These are phyloP conservation scores for Cyclotella atomus DNA, from an alignment of 108 stramenopile genomes.

Conservation along the genomic window DNA sequence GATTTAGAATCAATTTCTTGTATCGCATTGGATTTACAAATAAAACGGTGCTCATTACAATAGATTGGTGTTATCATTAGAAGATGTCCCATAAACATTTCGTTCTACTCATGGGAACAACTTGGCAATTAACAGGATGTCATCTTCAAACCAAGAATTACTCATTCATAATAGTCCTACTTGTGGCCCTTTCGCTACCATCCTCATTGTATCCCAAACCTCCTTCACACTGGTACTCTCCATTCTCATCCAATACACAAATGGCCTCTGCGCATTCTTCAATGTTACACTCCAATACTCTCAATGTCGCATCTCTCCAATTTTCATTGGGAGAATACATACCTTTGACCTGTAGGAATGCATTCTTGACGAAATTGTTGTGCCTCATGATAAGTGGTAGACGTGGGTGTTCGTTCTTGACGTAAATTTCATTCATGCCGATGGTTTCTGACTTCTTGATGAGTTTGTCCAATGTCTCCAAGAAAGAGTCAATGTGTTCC, in stretches of 20 bases:
- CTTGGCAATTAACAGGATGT: too few relatives aligned
- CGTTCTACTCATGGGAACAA: too few relatives aligned
- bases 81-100: too few relatives aligned
- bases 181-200: constrained; percentile 3
- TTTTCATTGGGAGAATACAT: constrained; percentile 16
- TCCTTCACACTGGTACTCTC: constrained; percentile 1
- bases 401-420: constrained; percentile 33
- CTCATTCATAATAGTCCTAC: background rate
- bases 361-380: constrained; percentile 50
- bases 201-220: constrained; percentile 10
- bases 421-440: constrained; percentile 26
- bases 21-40: too few relatives aligned
- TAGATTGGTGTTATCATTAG: too few relatives aligned
- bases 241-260: constrained; percentile 1
- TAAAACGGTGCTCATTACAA: too few relatives aligned
- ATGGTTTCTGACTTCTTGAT: constrained; percentile 5
- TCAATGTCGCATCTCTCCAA: constrained; percentile 11
- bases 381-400: constrained; percentile 54
- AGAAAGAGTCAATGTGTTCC: constrained; percentile 56
- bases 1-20: too few relatives aligned
- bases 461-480: constrained; percentile 48
- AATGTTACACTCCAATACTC: constrained; percentile 9
- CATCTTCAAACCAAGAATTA: too few relatives aligned
- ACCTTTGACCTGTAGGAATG: constrained; percentile 50
- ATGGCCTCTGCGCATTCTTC: constrained; percentile 5